Evolutionary conservation across 768 basidiomycete genomes (phyloP).

Genomic region (Amanita subjunquillea): DNA sequence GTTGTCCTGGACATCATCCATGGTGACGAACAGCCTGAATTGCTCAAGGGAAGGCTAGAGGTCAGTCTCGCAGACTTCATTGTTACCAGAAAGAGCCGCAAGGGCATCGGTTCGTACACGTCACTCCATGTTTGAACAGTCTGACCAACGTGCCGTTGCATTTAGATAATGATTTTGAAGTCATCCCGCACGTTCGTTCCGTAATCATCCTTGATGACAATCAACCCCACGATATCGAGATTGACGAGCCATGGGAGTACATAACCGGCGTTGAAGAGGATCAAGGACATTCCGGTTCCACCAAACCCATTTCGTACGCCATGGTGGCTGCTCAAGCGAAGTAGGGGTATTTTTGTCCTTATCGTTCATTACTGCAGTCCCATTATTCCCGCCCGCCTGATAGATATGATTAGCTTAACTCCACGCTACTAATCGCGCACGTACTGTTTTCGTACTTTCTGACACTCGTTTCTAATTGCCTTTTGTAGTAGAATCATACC

Average conservation of each 20-base stretch:
- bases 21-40: slow-evolving; percentile 3
- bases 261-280: slow-evolving; percentile 31
- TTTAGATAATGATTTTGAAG: slow-evolving; percentile 44
- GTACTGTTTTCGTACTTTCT: background rate
- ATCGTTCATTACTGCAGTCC: background rate
- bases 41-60: slow-evolving; percentile 10
- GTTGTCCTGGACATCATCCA: background rate
- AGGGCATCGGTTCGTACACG: slow-evolving; percentile 22
- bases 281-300: slow-evolving; percentile 9
- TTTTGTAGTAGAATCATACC: background rate
- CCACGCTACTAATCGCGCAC: background rate
- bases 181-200: slow-evolving; percentile 40
- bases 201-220: slow-evolving; percentile 52
- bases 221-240: slow-evolving; percentile 23
- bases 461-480: background rate
- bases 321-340: slow-evolving; percentile 16
- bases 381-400: background rate
- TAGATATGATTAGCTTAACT: background rate
- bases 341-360: background rate
- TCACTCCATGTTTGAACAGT: slow-evolving; percentile 4
- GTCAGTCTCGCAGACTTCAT: slow-evolving; percentile 22
- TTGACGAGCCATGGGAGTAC: slow-evolving; percentile 55
- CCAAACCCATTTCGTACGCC: slow-evolving; percentile 28
- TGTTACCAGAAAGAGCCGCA: slow-evolving; percentile 26
- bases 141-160: background rate